Base-by-base conservation (phyloP, 2,329 filamentous ascomycete genomes). In the Drechslerella coelobrocha region DNA sequence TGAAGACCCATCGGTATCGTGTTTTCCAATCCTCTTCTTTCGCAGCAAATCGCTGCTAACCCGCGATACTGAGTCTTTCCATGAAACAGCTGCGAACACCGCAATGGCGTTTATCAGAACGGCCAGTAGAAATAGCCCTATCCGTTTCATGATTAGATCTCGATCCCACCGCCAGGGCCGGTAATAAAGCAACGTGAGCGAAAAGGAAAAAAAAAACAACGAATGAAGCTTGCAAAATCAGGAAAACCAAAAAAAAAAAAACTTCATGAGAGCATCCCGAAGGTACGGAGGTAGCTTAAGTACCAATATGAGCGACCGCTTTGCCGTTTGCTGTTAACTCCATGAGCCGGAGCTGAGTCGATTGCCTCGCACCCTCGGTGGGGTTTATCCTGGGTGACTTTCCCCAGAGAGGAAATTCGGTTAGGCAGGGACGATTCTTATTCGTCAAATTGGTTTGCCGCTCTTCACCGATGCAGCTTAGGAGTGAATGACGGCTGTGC, bases 21-120 rank as follows among this genome's bases (percentile, higher is more conserved):
- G 27, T 14, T 62, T 26, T 23, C 41, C 29, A 19, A 45, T 21
- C 41, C 62, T 21, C 19, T 54, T 57, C 8, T 60, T 63, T 8
- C 66, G 66, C 12, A 71, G 41, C 14, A 71, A 29, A 41, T 71
- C 66, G 47, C 52, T 62, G 29, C 59, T 63, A 21, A 41, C 60
- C 24, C 66, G 60, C 14, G 66, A 71, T 43, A 71, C 51, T 24
- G 66, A 71, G 39, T 71, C 59, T 39, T 71, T 71, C 66, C 66
- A 71, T 21, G 48, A 54, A 14, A 71, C 47, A 17, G 59, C 55
- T 21, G 59, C 48, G 8, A 34, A 50, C 48, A 41, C 66, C 27
- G 41, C 53, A 8, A 54, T 34, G 31, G 62, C 55, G 17, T 48
- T 47, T 50, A 45, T 29, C 37, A 71, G 26, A 50, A 63, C 41